These are phyloP conservation scores for Arabidopsis arenosa DNA, from an alignment of 345 rosid species.

Conservation along the genomic window DNA sequence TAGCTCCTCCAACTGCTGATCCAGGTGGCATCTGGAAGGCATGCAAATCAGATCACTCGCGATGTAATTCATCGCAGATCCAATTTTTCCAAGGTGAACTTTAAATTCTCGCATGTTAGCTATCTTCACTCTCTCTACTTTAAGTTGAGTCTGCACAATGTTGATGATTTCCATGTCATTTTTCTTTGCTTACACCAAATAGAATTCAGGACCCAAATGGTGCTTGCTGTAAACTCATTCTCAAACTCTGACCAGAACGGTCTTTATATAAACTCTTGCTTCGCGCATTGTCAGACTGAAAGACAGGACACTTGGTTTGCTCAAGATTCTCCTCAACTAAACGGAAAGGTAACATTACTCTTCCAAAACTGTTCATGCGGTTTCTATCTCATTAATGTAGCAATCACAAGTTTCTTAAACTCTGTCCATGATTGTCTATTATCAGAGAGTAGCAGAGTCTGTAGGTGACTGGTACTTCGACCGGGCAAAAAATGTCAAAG, in stretches of 20 bases:
- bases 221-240: constrained; percentile 53
- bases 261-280: constrained; percentile 87
- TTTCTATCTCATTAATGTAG: not conserved
- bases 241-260: constrained; percentile 69
- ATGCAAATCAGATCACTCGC: constrained; percentile 64
- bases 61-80: constrained; percentile 69
- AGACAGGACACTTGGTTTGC: constrained; percentile 91
- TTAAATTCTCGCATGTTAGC: not conserved
- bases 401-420: constrained; percentile 20
- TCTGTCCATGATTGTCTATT: not conserved
- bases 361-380: not conserved
- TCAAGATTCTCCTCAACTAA: constrained; percentile 65
- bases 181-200: constrained; percentile 20
- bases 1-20: constrained; percentile 77
- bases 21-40: constrained; percentile 71
- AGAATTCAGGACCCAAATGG: constrained; percentile 91
- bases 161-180: constrained; percentile 17
- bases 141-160: constrained; percentile 13
- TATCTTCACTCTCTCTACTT: constrained; percentile 5
- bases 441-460: constrained; percentile 76
- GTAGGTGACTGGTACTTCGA: constrained; percentile 97
- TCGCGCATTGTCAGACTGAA: constrained; percentile 94
- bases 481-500: constrained; percentile 49
- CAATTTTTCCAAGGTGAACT: constrained; percentile 69
- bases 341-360: constrained; percentile 56